Base-by-base conservation (phyloP, 2,329 filamentous ascomycete genomes). In the Chaetomiaceae sp. region DNA sequence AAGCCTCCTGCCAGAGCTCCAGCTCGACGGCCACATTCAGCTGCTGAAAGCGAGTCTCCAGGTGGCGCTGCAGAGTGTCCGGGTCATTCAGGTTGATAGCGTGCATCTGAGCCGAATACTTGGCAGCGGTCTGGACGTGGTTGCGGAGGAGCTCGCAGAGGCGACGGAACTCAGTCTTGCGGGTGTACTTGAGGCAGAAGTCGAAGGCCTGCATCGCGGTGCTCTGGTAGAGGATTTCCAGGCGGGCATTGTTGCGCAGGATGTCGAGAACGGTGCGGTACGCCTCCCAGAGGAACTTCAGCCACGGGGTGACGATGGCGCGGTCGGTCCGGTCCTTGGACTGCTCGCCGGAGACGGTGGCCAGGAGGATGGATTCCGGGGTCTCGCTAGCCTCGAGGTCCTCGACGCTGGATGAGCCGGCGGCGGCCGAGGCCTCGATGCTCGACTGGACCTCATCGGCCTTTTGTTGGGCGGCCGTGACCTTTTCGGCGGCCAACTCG, bases 211-310 rank as follows among this genome's bases (percentile, higher is more conserved):
- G 94, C 72, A 92, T 90, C 64, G 94, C 94, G 51, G 94, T 99
- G 72, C 87, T 91, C 82, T 99, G 94, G 75, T 99, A 99, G 78
- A 97, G 92, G 54, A 95, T 84, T 78, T 99, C 94, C 53, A 99
- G 83, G 55, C 94, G 87, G 54, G 94, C 92, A 78, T 99, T 99
- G 81, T 99, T 99, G 78, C 95, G 91, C 68, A 99, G 85, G 67
- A 99, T 99, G 67, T 99, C 94, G 67, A 99, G 82, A 37, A 99
- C 94, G 34, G 94, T 99, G 59, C 94, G 88, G 78, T 99, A 99
- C 15, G 94, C 96, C 79, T 99, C 94, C 94, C 94, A 99, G 59
- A 99, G 80, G 70, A 99, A 99, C 78, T 99, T 99, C 68, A 99
- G 83, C 94, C 94, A 99, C 56, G 94, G 94, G 25, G 94, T 99